Evolutionary conservation across 1,139 yeast species (phyloP).

Genomic region (Yamadazyma sp.): DNA sequence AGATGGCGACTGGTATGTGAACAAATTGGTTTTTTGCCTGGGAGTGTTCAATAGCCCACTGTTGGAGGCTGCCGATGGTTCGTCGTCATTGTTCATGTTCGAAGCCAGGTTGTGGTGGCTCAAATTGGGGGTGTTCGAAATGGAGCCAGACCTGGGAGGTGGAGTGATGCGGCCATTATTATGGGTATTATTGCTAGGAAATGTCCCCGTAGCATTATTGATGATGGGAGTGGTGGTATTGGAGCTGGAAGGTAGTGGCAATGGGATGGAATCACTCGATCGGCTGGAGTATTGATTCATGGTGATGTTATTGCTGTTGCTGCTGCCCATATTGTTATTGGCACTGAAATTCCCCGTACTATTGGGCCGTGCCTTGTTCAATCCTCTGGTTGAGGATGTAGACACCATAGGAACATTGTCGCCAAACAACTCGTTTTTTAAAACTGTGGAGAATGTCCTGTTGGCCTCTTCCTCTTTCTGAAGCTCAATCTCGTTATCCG

Average conservation of each 20-base stretch:
- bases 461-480: slow-evolving; percentile 82
- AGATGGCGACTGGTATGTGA: slow-evolving; percentile 71
- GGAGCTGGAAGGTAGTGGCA: not conserved
- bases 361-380: slow-evolving; percentile 19
- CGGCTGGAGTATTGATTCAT: slow-evolving; percentile 13
- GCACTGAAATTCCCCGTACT: slow-evolving; percentile 22
- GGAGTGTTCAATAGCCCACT: slow-evolving; percentile 46
- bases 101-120: slow-evolving; percentile 6
- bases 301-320: slow-evolving; percentile 7
- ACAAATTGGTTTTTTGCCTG: slow-evolving; percentile 54
- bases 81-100: slow-evolving; percentile 8
- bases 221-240: slow-evolving; percentile 7
- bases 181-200: slow-evolving; percentile 7
- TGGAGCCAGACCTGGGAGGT: slow-evolving; percentile 22
- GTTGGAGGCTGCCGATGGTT: slow-evolving; percentile 6
- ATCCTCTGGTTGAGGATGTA: slow-evolving; percentile 9
- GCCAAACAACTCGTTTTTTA: slow-evolving; percentile 90
- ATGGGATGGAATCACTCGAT: slow-evolving; percentile 16
- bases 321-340: not conserved
- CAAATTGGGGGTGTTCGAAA: slow-evolving; percentile 12
- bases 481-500: slow-evolving; percentile 63
- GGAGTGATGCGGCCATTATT: slow-evolving; percentile 21
- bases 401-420: slow-evolving; percentile 66
- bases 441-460: slow-evolving; percentile 78
- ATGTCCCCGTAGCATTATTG: slow-evolving; percentile 7